Base-by-base conservation (phyloP, 768 basidiomycete species). In the Leccinum imitatum region DNA sequence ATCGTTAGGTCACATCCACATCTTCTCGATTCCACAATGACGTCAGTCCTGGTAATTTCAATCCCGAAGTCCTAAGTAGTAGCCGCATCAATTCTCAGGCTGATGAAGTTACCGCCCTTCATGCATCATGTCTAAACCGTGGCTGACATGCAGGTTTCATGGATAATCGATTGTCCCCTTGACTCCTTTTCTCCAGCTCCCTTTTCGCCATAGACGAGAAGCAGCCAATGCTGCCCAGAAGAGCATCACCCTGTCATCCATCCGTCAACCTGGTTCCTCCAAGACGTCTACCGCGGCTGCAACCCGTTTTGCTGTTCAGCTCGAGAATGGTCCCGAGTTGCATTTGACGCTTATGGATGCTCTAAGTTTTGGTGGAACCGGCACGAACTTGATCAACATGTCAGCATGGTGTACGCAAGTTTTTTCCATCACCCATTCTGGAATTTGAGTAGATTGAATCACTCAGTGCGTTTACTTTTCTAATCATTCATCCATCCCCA, bases 351-450 rank as follows among this genome's bases (percentile, higher is more conserved):
- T 1, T 8, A 25, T 25, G 5, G 3, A 2, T 25, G 2, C 11
- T 9, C 14, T 3, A 10, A 27, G 13, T 30, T 33, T 62, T 4
- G 6, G 25, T 50, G 2, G 2, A 2, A 6, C 39, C 59, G 21
- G 63, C 23, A 3, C 4, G 25, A 21, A 19, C 0, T 2, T 4
- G 25, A 61, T 37, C 39, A 62, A 9, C 60, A 71, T 25, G 59
- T 69, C 3, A 66, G 37, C n/a, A 64, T 63, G 62, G 62, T 70
- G 1, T 68, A 70, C 27, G 63, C 63, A 1, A 63, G 31, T 31
- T 59, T 33, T 53, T 69, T 69, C 47, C 68, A 69, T 35, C 27
- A 30, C 69, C 66, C 7, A 60, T 54, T 1, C 54, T 69, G 66
- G 69, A 60, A 65, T 37, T 68, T 65, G 19, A 50, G 66, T 57